Conservation (phyloP, 768 basidiomycete species). For the Rhizopogon roseolus region DNA sequence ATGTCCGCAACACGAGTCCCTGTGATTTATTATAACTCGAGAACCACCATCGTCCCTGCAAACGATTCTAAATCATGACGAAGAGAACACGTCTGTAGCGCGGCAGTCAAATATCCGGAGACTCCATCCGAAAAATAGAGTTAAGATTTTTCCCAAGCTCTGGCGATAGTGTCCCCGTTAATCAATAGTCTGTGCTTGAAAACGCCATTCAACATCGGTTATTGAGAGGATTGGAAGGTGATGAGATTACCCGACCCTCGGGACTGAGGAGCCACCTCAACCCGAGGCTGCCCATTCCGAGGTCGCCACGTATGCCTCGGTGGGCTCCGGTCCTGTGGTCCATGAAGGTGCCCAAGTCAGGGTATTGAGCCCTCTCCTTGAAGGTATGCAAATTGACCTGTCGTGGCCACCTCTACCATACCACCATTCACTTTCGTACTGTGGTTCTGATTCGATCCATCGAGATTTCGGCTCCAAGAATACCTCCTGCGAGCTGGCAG, state of each 20-base stretch:
- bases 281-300: slow-evolving; percentile 36
- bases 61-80: background rate
- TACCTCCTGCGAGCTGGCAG: slow-evolving; percentile 30
- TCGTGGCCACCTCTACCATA: slow-evolving; percentile 22
- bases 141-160: background rate
- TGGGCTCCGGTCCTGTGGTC: slow-evolving; percentile 39
- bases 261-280: slow-evolving; percentile 15
- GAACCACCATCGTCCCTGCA: background rate
- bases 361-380: slow-evolving; percentile 28
- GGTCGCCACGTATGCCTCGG: slow-evolving; percentile 38
- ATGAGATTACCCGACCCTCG: background rate
- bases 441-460: slow-evolving; percentile 29
- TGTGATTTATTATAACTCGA: background rate
- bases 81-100: background rate
- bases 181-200: background rate
- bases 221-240: background rate
- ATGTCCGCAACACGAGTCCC: slow-evolving; percentile 1
- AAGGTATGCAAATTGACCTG: slow-evolving; percentile 19
- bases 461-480: slow-evolving; percentile 29
- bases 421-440: slow-evolving; percentile 23
- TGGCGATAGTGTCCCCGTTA: background rate
- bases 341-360: slow-evolving; percentile 43
- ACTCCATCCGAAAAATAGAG: background rate
- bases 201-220: background rate
- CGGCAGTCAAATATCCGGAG: background rate